Conservation (phyloP, 169 alveolate species). For the Neospora caninum region DNA sequence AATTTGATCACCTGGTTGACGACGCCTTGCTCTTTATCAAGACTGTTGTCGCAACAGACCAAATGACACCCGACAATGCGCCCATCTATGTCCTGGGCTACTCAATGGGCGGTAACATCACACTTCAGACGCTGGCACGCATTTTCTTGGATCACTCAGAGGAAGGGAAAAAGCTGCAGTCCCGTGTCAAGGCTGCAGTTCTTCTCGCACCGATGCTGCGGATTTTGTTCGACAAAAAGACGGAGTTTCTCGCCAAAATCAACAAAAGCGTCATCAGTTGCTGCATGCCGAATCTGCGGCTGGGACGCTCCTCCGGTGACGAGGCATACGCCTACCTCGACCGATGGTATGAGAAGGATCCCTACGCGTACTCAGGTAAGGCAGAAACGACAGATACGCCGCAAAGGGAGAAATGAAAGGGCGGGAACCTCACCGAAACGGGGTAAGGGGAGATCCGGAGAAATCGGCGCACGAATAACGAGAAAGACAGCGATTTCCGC, state of each 20-base stretch:
- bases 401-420: too few relatives aligned
- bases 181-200: constrained; percentile 45
- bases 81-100: constrained; percentile 57
- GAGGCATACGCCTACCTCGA: constrained; percentile 55
- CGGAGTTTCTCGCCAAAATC: constrained; percentile 18
- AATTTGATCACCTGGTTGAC: constrained; percentile 43
- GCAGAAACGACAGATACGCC: not conserved
- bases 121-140: constrained; percentile 38
- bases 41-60: constrained; percentile 20
- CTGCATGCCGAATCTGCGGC: constrained; percentile 55
- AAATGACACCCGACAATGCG: not conserved
- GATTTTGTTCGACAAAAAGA: constrained; percentile 38
- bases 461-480: too few relatives aligned
- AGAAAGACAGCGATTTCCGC: too few relatives aligned
- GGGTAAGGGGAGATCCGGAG: too few relatives aligned
- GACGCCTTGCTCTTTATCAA: constrained; percentile 47
- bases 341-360: constrained; percentile 62
- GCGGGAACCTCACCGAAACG: too few relatives aligned
- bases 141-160: not conserved
- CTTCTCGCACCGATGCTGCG: constrained; percentile 54
- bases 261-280: constrained; percentile 42
- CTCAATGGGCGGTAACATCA: constrained; percentile 63
- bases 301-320: constrained; percentile 30
- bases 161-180: not conserved
- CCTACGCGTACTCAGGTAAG: constrained; percentile 47